Evolutionary conservation across 2,329 filamentous ascomycete species (phyloP).

Genomic region (Hypoxylon sp.): DNA sequence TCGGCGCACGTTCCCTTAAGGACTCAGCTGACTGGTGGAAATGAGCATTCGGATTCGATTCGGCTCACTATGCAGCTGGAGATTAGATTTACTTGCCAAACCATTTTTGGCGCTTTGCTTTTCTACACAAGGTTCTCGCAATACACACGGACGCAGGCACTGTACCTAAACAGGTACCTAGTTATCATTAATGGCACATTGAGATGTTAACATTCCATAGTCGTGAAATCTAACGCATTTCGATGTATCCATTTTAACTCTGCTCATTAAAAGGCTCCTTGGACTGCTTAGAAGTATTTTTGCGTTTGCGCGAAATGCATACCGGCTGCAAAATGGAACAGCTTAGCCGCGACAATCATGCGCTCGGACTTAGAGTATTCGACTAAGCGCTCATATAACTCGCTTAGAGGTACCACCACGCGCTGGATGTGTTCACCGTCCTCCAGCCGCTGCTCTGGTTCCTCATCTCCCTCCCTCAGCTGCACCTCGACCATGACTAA

Average conservation of each 20-base stretch:
- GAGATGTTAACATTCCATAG: neutral
- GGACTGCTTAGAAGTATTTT: slow-evolving; percentile 47
- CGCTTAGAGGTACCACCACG: slow-evolving; percentile 69
- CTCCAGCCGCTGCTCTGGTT: slow-evolving; percentile 71
- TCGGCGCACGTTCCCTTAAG: slow-evolving; percentile 30
- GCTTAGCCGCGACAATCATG: slow-evolving; percentile 68
- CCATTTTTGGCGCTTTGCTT: neutral
- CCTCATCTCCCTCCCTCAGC: slow-evolving; percentile 62
- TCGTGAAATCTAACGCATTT: neutral
- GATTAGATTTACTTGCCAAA: slow-evolving; percentile 10
- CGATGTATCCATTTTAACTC: neutral
- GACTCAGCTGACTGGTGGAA: slow-evolving; percentile 31
- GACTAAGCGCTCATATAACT: slow-evolving; percentile 69
- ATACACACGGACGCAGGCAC: neutral
- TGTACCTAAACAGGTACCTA: neutral
- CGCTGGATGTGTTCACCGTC: slow-evolving; percentile 74
- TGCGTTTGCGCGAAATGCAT: slow-evolving; percentile 64
- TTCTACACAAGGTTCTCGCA: neutral
- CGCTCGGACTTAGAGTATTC: slow-evolving; percentile 64
- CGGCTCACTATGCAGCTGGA: slow-evolving; percentile 1
- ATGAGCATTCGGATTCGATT: neutral
- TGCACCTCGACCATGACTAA: slow-evolving; percentile 72
- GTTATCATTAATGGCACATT: neutral
- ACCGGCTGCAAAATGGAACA: slow-evolving; percentile 73
- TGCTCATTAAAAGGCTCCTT: neutral